Base-by-base conservation (phyloP, 768 basidiomycete genomes). In the Russula sp. region DNA sequence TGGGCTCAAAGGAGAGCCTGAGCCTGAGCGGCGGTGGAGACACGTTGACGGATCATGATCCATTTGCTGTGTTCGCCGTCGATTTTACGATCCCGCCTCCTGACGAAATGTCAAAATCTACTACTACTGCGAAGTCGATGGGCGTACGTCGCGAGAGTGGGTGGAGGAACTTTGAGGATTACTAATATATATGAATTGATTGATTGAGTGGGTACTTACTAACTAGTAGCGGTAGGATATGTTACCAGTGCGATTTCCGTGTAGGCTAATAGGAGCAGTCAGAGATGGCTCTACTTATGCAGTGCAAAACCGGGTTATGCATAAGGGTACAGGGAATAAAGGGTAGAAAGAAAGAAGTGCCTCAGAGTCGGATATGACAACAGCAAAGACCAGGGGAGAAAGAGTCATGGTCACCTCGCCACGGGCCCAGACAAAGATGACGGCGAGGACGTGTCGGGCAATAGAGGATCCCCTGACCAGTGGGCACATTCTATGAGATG, bases 341-440 rank as follows among this genome's bases (percentile, higher is more conserved):
- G 24, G 54, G 68, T 46, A 24, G 48, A 46, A 22, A n/a, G n/a
- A n/a, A 50, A 38, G 54, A 49, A 52, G 24, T 50, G 18, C 24
- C 24, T 26, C 20, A n/a, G 10, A 49, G 14, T 42, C 26, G 13
- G 26, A 14, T 13, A 34, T n/a, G n/a, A n/a, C n/a, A n/a, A n/a
- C n/a, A n/a, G n/a, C 16, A 22, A 13, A 26, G 16, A 34, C 52
- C 42, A 0, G 7, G 20, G 32, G 5, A 6, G 13, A 32, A 38
- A 66, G 16, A 38, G 11, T 63, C n/a, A n/a, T n/a, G n/a, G n/a
- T n/a, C 69, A 88, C 92, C 80, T 91, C 82, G 69, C 84, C 85
- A 62, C 78, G 76, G 32, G 75, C 70, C 86, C 89, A 94, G 16
- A 88, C 83, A 69, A 85, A 92, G 49, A 94, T 76, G 34, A 92